A percentile compares a stretch with the other conserved stretches of the same genome.
phyloP scores from a whole-genome alignment of 2,329 filamentous ascomycete genomes.

The Sarocladiaceae sp. region DNA sequence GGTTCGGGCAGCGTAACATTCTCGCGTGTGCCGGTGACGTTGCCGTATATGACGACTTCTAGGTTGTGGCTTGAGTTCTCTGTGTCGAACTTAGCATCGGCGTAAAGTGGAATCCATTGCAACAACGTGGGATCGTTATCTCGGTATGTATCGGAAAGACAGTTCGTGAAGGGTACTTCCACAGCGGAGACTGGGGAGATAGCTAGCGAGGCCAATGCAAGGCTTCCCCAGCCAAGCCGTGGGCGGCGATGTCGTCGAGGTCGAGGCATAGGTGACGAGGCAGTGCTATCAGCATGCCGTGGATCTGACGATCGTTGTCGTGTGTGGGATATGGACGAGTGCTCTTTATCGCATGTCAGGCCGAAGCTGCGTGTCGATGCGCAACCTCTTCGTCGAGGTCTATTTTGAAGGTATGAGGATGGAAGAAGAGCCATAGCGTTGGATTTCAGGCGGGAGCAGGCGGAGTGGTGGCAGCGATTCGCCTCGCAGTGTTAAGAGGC shows the following conservation, averaged over 20 bases:
- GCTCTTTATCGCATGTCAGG: too few species aligned
- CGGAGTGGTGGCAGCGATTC: too few species aligned
- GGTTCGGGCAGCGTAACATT: conserved; percentile 52
- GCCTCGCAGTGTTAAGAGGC: neutral
- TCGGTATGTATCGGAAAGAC: conserved; percentile 58
- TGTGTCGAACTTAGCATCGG: conserved; percentile 69
- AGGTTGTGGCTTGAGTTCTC: conserved; percentile 56
- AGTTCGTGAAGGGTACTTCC: conserved; percentile 77
- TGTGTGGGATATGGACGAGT: too few species aligned
- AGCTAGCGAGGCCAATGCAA: conserved; percentile 18
- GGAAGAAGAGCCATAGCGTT: too few species aligned
- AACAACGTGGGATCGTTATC: conserved; percentile 52
- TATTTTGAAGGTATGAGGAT: too few species aligned
- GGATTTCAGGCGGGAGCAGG: too few species aligned
- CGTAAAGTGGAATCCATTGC: conserved; percentile 71
- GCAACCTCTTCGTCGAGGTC: too few species aligned
- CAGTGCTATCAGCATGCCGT: too few species aligned
- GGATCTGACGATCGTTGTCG: too few species aligned
- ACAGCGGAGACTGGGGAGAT: conserved; percentile 50
- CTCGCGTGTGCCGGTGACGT: conserved; percentile 70
- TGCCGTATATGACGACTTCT: conserved; percentile 78
- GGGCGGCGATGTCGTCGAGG: neutral
- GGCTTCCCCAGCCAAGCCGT: neutral
- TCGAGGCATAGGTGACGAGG: neutral
- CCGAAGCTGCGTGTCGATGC: too few species aligned